Evolutionary conservation across 305 asterid genomes (phyloP).

Genomic region (Solanum hybrid): DNA sequence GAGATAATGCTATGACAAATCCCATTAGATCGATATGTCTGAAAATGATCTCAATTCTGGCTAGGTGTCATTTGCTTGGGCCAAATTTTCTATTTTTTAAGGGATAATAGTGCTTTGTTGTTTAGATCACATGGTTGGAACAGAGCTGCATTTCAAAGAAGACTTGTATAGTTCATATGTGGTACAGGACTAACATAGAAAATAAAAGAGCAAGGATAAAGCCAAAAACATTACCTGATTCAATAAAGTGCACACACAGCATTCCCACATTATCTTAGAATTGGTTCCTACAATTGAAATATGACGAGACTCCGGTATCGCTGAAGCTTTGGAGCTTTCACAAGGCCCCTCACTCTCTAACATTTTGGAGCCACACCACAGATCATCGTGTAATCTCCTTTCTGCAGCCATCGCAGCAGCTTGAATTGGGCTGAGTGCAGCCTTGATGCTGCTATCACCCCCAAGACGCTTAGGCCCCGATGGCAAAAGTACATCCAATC

Average conservation of each 20-base stretch:
- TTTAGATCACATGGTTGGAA: background rate
- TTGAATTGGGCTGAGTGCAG: slow-evolving; percentile 59
- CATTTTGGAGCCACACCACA: slow-evolving; percentile 73
- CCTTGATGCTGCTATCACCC: slow-evolving; percentile 58
- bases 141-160: background rate
- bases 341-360: slow-evolving; percentile 32
- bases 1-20: background rate
- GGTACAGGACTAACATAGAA: background rate
- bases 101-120: background rate
- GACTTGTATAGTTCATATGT: background rate
- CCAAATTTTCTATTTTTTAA: background rate
- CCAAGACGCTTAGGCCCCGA: slow-evolving; percentile 64
- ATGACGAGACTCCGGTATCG: background rate
- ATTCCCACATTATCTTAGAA: slow-evolving; percentile 41
- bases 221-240: slow-evolving; percentile 39
- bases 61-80: background rate
- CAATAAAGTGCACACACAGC: slow-evolving; percentile 50
- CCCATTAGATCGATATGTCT: background rate
- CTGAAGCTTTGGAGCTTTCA: slow-evolving; percentile 21
- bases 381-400: slow-evolving; percentile 66
- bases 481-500: slow-evolving; percentile 35
- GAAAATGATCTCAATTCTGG: background rate
- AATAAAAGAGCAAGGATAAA: background rate
- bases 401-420: slow-evolving; percentile 98
- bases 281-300: slow-evolving; percentile 20